These are phyloP conservation scores for Phytopythium helicoides DNA, from an alignment of 352 stramenopile genomes.

Conservation along the genomic window DNA sequence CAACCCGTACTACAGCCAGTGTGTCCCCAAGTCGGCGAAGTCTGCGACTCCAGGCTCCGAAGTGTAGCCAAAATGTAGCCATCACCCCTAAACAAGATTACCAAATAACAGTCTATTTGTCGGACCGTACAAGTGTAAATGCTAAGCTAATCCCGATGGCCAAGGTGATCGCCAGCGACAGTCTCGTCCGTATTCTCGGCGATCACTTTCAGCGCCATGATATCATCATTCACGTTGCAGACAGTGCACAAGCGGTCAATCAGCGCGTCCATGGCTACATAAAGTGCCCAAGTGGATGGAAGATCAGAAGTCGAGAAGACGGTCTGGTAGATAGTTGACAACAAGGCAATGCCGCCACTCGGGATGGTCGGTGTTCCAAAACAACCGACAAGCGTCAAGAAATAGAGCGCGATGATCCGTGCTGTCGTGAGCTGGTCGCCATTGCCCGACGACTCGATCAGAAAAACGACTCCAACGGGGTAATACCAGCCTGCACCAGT, in stretches of 20 bases:
- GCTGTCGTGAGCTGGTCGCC: too few species aligned
- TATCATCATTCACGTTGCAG: conserved; percentile 80
- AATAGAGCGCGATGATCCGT: too few species aligned
- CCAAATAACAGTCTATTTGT: too few species aligned
- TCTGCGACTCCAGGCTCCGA: too few species aligned
- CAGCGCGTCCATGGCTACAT: conserved; percentile 67
- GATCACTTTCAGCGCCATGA: conserved; percentile 76
- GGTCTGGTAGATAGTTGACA: conserved; percentile 65
- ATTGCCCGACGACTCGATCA: too few species aligned
- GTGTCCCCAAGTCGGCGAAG: conserved; percentile 1
- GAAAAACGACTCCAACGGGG: too few species aligned
- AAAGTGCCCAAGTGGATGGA: conserved; percentile 52
- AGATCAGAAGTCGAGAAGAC: conserved; percentile 45
- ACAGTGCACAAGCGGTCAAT: conserved; percentile 57
- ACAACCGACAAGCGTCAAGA: too few species aligned
- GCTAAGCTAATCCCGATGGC: conserved; percentile 39
- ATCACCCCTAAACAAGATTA: too few species aligned
- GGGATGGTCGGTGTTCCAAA: too few species aligned
- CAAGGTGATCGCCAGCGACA: conserved; percentile 52
- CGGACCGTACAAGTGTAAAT: too few species aligned
- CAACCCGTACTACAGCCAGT: conserved; percentile 27
- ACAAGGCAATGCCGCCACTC: conserved; percentile 50
- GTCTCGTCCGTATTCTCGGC: conserved; percentile 73
- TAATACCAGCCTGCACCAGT: too few species aligned
- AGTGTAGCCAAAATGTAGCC: too few species aligned